Evolutionary conservation across 176 grass and related monocot species (phyloP), one percentile per base, ranked within the genome.

Genomic region (Cenchrus purpureus): DNA sequence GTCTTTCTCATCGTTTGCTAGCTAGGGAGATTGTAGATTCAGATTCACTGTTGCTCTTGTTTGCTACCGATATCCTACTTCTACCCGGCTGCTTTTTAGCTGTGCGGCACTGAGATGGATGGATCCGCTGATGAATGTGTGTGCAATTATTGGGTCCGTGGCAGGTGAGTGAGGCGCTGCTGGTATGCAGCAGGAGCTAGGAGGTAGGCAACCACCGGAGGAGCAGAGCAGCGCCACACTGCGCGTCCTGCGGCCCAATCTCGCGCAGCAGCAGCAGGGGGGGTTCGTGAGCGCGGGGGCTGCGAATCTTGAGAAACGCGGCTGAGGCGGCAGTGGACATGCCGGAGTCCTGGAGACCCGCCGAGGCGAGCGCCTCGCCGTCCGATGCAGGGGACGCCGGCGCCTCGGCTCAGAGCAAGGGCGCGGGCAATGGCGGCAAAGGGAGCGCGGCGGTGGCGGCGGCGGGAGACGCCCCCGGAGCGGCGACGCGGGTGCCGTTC

Each of bases 401-500:
- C 65, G 8, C 71, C 71, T 1, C 52, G 65, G 42, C 68, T 19
- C 63, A 7, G 76, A 6, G 5, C 43, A 28, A 25, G 28, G 37
- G 68, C 52, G 1, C 43, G 17, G 82, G 37, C 83, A 59, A 75
- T 68, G 82, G 77, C 34, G 77, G 51, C 60, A 53, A 25, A 45
- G 17, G 37, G 37, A 3, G 37, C 37, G 2, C 37, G 37, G 37
- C 37, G 37, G 31, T 32, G 31, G 15, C 11, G 9, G 67, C 12
- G 12, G 8, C 20, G 37, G 37, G 37, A 4, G 37, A 40, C 0
- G 22, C 0, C 2, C 2, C 25, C 9, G 20, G 32, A 37, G 16
- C 12, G 28, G n/a, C 2, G 25, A 10, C 88, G 7, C 52, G 88
- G 12, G 94, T 99, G 82, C 91, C 97, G 16, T 96, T 99, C 83